Percentiles rank a stretch among this genome's conserved stretches.
These are phyloP conservation scores for Calophaca sinica DNA, from an alignment of 306 rosid species.

Conservation along the genomic window DNA sequence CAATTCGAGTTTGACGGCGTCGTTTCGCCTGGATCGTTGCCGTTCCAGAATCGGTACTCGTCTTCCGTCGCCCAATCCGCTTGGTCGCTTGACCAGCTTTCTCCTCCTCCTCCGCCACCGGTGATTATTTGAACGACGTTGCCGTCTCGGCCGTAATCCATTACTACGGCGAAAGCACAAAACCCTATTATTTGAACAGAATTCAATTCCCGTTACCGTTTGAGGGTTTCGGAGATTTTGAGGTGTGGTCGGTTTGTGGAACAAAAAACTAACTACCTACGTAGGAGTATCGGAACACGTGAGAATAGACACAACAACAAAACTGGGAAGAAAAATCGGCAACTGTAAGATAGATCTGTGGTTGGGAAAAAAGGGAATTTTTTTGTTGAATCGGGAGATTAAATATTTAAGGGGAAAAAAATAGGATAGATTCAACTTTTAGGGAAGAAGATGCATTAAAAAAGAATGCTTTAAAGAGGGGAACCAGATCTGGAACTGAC, in stretches of 20 bases:
- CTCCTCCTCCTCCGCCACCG: conserved; percentile 51
- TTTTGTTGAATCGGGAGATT: neutral
- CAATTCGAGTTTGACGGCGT: conserved; percentile 72
- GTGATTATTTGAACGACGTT: conserved; percentile 86
- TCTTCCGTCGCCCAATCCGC: conserved; percentile 97
- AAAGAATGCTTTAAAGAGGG: neutral
- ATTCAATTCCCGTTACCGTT: neutral
- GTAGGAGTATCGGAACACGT: neutral
- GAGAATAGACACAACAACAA: too few species aligned
- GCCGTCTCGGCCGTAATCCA: conserved; percentile 78
- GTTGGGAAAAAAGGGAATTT: neutral
- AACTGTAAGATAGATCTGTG: conserved; percentile 17
- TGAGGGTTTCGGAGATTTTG: neutral
- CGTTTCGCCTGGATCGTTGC: conserved; percentile 58
- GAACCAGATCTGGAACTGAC: conserved; percentile 1
- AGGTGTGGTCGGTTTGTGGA: neutral
- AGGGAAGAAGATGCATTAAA: neutral
- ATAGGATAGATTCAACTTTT: too few species aligned
- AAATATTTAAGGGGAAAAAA: neutral
- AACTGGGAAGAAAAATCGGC: too few species aligned
- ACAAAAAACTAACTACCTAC: neutral
- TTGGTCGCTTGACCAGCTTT: conserved; percentile 80
- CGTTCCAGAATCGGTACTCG: conserved; percentile 87
- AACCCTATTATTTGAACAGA: conserved; percentile 33
- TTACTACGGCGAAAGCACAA: conserved; percentile 25